phyloP scores from a whole-genome alignment of 23 red algal species.

The Cyanidium caldarium region DNA sequence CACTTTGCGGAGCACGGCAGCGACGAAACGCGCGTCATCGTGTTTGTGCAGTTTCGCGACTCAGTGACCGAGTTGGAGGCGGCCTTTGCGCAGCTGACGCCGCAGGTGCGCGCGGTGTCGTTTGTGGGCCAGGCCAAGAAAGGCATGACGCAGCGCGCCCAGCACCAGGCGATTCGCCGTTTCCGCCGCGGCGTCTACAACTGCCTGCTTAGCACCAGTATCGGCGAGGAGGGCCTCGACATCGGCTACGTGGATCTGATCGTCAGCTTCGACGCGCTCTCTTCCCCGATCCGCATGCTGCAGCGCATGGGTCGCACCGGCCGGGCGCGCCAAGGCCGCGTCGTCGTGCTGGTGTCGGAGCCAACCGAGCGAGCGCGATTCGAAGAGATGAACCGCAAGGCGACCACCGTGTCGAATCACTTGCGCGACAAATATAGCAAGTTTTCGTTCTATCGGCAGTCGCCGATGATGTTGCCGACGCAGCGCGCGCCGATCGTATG shows the following conservation, averaged over 20 bases:
- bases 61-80: constrained; percentile 11
- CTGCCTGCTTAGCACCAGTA: constrained; percentile 15
- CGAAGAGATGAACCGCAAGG: not conserved
- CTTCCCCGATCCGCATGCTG: constrained; percentile 21
- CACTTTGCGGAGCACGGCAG: not conserved
- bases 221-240: constrained; percentile 38
- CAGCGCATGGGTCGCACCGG: constrained; percentile 33
- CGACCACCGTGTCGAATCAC: not conserved
- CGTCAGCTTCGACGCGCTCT: constrained; percentile 18
- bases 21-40: constrained; percentile 4
- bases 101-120: constrained; percentile 1
- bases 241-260: constrained; percentile 35
- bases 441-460: not conserved
- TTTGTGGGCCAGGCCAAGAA: constrained; percentile 8
- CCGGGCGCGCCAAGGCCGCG: not conserved
- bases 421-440: constrained; percentile 1
- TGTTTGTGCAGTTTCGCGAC: constrained; percentile 24
- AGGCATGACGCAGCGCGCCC: constrained; percentile 23
- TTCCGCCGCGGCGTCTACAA: constrained; percentile 17
- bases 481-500: not conserved
- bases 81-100: not conserved
- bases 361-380: not conserved
- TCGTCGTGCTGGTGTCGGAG: constrained; percentile 17
- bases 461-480: not conserved
- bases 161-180: constrained; percentile 1